Evolutionary conservation across 2,329 filamentous ascomycete genomes (phyloP), one percentile per base, ranked within the genome.

Genomic region (Ophiocordyceps unilateralis): DNA sequence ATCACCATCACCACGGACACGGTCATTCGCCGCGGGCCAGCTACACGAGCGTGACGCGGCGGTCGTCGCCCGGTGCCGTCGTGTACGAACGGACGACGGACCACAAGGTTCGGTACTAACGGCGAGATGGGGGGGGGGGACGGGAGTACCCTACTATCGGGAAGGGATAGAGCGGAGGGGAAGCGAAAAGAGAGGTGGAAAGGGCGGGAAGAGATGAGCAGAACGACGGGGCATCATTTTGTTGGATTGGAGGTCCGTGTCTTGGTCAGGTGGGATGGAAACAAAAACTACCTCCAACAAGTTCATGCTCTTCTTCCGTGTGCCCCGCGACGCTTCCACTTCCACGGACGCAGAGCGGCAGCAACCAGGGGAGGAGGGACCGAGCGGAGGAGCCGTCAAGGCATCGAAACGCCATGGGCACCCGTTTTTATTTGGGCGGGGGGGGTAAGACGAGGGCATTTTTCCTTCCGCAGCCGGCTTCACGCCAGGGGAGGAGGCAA

Each of bases 81-180:
- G 57, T 68, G 23, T 66, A 67, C 44, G 61, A 65, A 50, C 53
- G 58, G 45, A 59, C 58, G 15, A 62, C 55, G 46, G 56, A 58
- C n/a, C 32, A 34, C 15, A 34, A 34, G 32, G 32, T 34, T 34
- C 15, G 32, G 5, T 34, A 34, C n/a, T 34, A 45, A 56, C 51
- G 7, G 55, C 58, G 43, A 60, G 61, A 44, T 48, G 44, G 22
- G 32, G n/a, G n/a, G n/a, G n/a, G n/a, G n/a, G n/a, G n/a, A n/a
- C n/a, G n/a, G n/a, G n/a, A n/a, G n/a, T n/a, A n/a, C n/a, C n/a
- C n/a, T n/a, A n/a, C n/a, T n/a, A n/a, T n/a, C n/a, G n/a, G n/a
- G n/a, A n/a, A 6, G 24, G n/a, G 2, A 39, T 22, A 22, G 15
- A 26, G 22, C n/a, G 6, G n/a, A 23, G 21, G 4, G 12, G 24